A percentile compares a stretch with the other conserved stretches of the same genome.
Conservation (phyloP, 2,329 filamentous ascomycete species). For the Trichoderma sp. region DNA sequence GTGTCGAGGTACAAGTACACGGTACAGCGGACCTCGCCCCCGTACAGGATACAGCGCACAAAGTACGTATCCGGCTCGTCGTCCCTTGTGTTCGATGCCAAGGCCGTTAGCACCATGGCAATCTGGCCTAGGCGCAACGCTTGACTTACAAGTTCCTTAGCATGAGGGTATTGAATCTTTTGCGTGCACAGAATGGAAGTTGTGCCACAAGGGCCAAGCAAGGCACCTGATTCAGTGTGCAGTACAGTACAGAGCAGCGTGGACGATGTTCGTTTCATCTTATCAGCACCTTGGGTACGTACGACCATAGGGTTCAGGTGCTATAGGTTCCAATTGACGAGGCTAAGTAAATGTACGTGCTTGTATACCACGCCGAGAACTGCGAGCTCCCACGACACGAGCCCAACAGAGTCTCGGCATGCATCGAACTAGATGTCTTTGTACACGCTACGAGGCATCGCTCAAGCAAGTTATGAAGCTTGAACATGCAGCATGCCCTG, state of each 20-base stretch:
- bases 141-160: not conserved
- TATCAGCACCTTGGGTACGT: not conserved
- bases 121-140: not conserved
- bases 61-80: not conserved
- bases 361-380: not conserved
- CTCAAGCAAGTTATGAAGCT: not conserved
- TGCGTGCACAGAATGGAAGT: not conserved
- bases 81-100: conserved; percentile 6
- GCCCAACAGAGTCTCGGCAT: not conserved
- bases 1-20: not conserved
- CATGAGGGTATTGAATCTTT: not conserved
- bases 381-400: not conserved
- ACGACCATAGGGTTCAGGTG: not conserved
- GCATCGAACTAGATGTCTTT: not conserved
- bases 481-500: not conserved
- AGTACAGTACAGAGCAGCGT: not conserved
- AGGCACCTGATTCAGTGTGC: not conserved
- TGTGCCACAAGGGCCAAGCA: not conserved
- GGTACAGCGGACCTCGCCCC: not conserved
- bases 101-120: conserved; percentile 3
- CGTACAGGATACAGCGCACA: not conserved
- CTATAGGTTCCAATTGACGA: not conserved
- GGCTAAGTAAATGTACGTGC: not conserved
- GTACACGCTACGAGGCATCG: not conserved
- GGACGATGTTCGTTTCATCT: not conserved